Base-by-base conservation (phyloP, 805 yeast species). In the Zygotorulaspora florentina region DNA sequence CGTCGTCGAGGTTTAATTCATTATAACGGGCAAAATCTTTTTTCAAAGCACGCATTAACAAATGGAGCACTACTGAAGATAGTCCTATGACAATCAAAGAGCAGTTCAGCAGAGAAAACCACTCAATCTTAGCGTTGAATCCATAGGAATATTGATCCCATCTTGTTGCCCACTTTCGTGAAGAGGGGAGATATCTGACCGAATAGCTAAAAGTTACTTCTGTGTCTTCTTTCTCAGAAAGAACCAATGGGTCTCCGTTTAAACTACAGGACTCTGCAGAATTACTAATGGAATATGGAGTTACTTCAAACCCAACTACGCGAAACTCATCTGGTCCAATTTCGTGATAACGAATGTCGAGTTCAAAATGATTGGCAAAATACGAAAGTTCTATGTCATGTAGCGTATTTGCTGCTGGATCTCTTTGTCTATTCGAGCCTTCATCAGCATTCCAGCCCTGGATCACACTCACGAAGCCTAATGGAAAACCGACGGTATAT, bases 91-190 rank as follows among this genome's bases (percentile, higher is more conserved):
- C 96, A 57, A 91, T 79, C 45, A 90, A 65, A 3, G 95, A 81
- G 52, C 95, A 88, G 69, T 89, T 89, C 54, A 89, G 70, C 57
- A 93, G 77, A 1, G 97, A 88, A 59, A 89, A 87, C 97, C 98
- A 91, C 70, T 93, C 97, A 56, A 93, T 86, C 62, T 85, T 84
- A 46, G 97, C 95, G 62, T 87, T 96, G 64, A 83, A 85, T 18
- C 86, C 93, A 57, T 87, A 95, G 59, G 93, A 73, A 64, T 93
- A 93, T 67, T 88, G 87, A 67, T 93, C 99, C 99, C 99, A 93
- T 70, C 99, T 82, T 2, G 98, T 91, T 28, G 97, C 98, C 98
- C 98, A 93, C 3, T 81, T 79, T 2, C 93, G 86, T 5, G 72
- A 73, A 8, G 91, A 83, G 44, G 76, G 77, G 16, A 69, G 64